These are phyloP conservation scores for Pseudomassariella vexata DNA, from an alignment of 2,329 filamentous ascomycete species.

Conservation along the genomic window DNA sequence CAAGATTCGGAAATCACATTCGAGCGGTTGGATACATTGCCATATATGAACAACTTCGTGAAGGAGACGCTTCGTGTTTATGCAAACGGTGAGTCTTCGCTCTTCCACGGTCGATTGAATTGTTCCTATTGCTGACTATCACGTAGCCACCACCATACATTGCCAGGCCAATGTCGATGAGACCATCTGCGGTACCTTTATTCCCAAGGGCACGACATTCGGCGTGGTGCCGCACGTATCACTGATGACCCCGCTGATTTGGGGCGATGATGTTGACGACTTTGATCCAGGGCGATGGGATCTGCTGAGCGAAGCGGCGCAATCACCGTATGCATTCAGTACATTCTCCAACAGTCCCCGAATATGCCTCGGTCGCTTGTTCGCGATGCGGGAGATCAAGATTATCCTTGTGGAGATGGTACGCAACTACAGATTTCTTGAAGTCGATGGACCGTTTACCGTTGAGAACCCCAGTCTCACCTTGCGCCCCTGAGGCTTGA, in stretches of 20 bases:
- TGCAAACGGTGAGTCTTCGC: slow-evolving; percentile 17
- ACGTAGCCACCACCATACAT: slow-evolving; percentile 20
- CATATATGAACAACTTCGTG: slow-evolving; percentile 30
- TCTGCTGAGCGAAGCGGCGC: slow-evolving; percentile 15
- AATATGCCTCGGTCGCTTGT: slow-evolving; percentile 13
- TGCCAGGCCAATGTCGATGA: slow-evolving; percentile 26
- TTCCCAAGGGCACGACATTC: slow-evolving; percentile 30
- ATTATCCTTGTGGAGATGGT: slow-evolving; percentile 12
- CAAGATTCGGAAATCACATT: too few species aligned
- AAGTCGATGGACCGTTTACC: slow-evolving; percentile 1
- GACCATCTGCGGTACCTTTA: slow-evolving; percentile 23
- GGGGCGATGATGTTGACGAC: slow-evolving; percentile 29
- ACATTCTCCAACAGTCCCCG: slow-evolving; percentile 19
- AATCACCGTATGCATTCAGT: slow-evolving; percentile 21
- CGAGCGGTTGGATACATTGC: slow-evolving; percentile 20
- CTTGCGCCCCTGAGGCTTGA: neutral
- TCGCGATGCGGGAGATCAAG: slow-evolving; percentile 14
- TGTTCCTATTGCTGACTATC: slow-evolving; percentile 5
- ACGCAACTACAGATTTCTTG: slow-evolving; percentile 2
- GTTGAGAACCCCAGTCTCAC: slow-evolving; percentile 2
- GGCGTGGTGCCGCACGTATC: slow-evolving; percentile 29
- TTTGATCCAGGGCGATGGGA: slow-evolving; percentile 33
- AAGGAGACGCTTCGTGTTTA: slow-evolving; percentile 31
- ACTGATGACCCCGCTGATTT: slow-evolving; percentile 28
- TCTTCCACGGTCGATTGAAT: neutral